These are phyloP conservation scores for Chloris gayana DNA, from an alignment of 176 grass and related monocot species.

Conservation along the genomic window DNA sequence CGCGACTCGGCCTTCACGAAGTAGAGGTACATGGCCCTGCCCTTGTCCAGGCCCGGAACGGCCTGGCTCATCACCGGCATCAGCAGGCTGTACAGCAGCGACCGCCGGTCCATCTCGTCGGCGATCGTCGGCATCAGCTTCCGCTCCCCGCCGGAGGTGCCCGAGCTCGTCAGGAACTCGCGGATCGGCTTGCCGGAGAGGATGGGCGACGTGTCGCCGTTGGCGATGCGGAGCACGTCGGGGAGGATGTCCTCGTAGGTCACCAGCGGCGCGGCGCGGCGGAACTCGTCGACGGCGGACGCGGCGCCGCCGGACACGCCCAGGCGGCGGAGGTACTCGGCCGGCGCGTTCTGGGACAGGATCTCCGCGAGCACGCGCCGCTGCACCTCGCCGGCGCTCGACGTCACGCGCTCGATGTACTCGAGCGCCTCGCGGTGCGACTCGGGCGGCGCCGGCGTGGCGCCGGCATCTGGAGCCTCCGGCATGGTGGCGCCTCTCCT, in stretches of 20 bases:
- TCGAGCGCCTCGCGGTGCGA: constrained; percentile 42
- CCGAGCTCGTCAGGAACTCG: constrained; percentile 77
- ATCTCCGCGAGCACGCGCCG: constrained; percentile 50
- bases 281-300: constrained; percentile 45
- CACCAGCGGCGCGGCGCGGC: constrained; percentile 47
- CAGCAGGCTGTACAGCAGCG: constrained; percentile 51
- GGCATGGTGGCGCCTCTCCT: constrained; percentile 19
- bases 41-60: constrained; percentile 58
- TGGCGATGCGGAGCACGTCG: constrained; percentile 60
- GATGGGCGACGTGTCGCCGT: constrained; percentile 63
- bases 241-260: constrained; percentile 71
- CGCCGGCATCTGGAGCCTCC: not conserved
- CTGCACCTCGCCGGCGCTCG: constrained; percentile 36
- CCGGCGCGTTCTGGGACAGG: constrained; percentile 55
- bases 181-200: constrained; percentile 58
- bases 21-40: constrained; percentile 73
- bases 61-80: constrained; percentile 71
- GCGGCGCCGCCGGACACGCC: constrained; percentile 42
- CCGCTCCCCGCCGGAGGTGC: constrained; percentile 66
- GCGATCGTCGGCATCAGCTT: constrained; percentile 71
- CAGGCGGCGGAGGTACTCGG: constrained; percentile 58
- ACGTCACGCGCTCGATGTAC: constrained; percentile 59
- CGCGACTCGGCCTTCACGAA: constrained; percentile 67
- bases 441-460: constrained; percentile 20
- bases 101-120: constrained; percentile 64